Percentiles rank a stretch among this genome's conserved stretches.
Conservation (phyloP, 257 asterid genomes). For the Buddleja alternifolia region DNA sequence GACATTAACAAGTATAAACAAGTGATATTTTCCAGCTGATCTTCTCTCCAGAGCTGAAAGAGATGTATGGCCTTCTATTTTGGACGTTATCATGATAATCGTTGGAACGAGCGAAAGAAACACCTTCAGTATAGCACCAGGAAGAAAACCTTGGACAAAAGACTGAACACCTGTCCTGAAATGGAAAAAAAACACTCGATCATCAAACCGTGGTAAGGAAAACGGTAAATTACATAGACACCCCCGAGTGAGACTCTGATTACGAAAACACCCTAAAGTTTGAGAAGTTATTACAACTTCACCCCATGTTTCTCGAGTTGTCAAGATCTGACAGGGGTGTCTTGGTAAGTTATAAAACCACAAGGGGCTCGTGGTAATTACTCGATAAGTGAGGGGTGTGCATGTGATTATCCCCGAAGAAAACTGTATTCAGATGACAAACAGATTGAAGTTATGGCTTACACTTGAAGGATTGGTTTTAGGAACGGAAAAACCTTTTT, state of each 20-base stretch:
- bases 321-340: neutral
- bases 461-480: slow-evolving; percentile 58
- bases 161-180: slow-evolving; percentile 59
- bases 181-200: slow-evolving; percentile 9
- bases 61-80: slow-evolving; percentile 71
- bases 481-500: slow-evolving; percentile 70
- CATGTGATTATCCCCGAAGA: no score
- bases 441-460: slow-evolving; percentile 31
- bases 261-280: no score
- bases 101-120: slow-evolving; percentile 65
- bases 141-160: slow-evolving; percentile 85
- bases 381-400: no score
- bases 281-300: no score
- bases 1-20: slow-evolving; percentile 77
- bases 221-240: no score
- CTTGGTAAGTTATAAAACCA: no score
- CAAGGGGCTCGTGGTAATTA: no score
- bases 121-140: slow-evolving; percentile 75
- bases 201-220: neutral
- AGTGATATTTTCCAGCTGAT: slow-evolving; percentile 76
- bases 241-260: no score
- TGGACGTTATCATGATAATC: slow-evolving; percentile 71
- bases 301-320: no score
- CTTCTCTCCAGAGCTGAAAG: slow-evolving; percentile 70
- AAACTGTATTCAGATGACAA: no score